These are phyloP conservation scores for Solanum infundibuliforme DNA, from an alignment of 257 asterid species.

Conservation along the genomic window DNA sequence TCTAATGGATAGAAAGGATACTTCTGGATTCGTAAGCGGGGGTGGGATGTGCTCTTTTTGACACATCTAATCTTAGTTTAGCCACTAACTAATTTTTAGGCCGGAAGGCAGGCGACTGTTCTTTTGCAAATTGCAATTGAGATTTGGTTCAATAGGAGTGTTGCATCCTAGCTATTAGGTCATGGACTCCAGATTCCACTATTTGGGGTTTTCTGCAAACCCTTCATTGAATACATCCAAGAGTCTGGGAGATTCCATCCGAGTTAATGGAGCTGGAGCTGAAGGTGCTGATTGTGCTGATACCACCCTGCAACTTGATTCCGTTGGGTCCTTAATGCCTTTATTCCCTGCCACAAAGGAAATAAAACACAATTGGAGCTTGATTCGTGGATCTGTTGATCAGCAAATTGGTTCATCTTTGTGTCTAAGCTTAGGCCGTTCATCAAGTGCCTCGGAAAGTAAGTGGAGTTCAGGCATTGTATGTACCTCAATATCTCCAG, in stretches of 20 bases:
- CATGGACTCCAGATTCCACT: constrained; percentile 70
- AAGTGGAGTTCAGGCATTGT: constrained; percentile 76
- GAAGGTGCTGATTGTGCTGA: constrained; percentile 38
- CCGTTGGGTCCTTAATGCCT: constrained; percentile 35
- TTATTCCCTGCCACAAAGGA: constrained; percentile 36
- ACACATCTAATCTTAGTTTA: constrained; percentile 50
- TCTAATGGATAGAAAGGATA: constrained; percentile 83
- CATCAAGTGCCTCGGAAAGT: constrained; percentile 83
- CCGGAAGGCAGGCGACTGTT: constrained; percentile 79
- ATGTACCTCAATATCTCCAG: constrained; percentile 72
- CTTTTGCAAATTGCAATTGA: constrained; percentile 32
- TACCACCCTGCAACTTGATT: constrained; percentile 63
- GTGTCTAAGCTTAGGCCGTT: constrained; percentile 58
- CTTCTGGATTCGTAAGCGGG: constrained; percentile 95
- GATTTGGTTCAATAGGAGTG: constrained; percentile 32
- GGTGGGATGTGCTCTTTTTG: constrained; percentile 60
- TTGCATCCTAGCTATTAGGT: constrained; percentile 23
- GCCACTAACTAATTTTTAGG: constrained; percentile 26
- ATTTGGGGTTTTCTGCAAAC: constrained; percentile 60
- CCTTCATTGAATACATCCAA: constrained; percentile 40
- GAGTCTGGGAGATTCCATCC: constrained; percentile 53
- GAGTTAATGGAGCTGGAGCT: constrained; percentile 29
- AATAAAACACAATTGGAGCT: constrained; percentile 58
- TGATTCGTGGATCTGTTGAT: constrained; percentile 25
- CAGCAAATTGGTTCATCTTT: constrained; percentile 33